phyloP scores from a whole-genome alignment of 2,329 filamentous ascomycete species.

The Cladobotryum mycophilum region DNA sequence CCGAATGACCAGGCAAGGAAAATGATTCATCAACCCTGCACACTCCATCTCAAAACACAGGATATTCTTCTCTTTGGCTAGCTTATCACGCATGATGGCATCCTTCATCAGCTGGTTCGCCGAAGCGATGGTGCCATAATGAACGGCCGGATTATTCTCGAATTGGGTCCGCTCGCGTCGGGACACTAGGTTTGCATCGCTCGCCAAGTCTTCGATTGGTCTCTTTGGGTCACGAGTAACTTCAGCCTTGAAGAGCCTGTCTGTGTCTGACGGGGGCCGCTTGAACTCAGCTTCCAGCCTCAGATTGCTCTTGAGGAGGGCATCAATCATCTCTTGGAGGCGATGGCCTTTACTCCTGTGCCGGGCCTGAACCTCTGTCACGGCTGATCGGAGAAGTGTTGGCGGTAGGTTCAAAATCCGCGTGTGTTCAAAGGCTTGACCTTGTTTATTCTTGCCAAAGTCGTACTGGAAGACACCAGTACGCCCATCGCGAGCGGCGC shows the following conservation, averaged over 20 bases:
- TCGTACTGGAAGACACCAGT: conserved; percentile 16
- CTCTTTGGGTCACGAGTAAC: not conserved
- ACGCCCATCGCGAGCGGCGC: not conserved
- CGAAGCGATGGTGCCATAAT: conserved; percentile 12
- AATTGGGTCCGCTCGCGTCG: not conserved
- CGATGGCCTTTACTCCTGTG: no score
- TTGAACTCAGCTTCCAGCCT: no score
- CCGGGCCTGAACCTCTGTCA: no score
- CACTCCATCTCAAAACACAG: conserved; percentile 20
- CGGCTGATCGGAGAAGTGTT: no score
- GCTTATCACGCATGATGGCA: conserved; percentile 18
- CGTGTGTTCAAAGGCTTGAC: conserved; percentile 11
- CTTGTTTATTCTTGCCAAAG: conserved; percentile 16
- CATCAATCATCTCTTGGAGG: no score
- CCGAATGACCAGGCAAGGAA: no score
- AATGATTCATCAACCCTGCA: no score
- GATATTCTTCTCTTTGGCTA: conserved; percentile 11
- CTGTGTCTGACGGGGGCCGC: no score
- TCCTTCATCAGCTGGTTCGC: conserved; percentile 16
- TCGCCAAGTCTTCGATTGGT: no score
- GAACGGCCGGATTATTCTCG: conserved; percentile 12
- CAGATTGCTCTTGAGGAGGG: no score
- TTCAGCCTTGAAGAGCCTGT: no score
- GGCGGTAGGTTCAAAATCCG: no score
- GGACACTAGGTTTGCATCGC: not conserved